Conservation (phyloP, 2,329 filamentous ascomycete species). For the Kalaharituber pfeilii region DNA sequence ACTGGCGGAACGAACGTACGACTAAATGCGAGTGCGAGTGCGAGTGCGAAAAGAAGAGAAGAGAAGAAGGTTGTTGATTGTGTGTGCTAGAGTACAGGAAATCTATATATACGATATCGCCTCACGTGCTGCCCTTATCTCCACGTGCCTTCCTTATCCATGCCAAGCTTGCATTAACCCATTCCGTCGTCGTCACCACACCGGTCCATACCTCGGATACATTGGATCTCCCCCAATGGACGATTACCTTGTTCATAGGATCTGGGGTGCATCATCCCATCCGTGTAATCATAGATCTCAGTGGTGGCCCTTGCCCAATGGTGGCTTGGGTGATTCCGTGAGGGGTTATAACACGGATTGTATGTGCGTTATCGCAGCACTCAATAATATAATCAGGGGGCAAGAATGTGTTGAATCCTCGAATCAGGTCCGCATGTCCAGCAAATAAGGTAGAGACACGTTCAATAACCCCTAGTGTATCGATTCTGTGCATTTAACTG, state of each 20-base stretch:
- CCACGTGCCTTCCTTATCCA: too few relatives aligned
- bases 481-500: too few relatives aligned
- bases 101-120: too few relatives aligned
- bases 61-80: too few relatives aligned
- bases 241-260: constrained; percentile 29
- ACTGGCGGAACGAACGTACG: too few relatives aligned
- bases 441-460: constrained; percentile 90
- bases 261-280: constrained; percentile 27
- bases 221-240: constrained; percentile 26
- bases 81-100: too few relatives aligned
- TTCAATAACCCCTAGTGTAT: constrained; percentile 93
- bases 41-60: too few relatives aligned
- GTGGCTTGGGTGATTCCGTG: constrained; percentile 49
- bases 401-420: constrained; percentile 95
- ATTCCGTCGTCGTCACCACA: too few relatives aligned
- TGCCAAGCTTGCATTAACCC: too few relatives aligned
- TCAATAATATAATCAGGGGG: constrained; percentile 93
- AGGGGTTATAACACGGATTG: constrained; percentile 83
- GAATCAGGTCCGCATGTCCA: constrained; percentile 84
- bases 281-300: constrained; percentile 22
- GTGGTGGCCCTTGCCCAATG: constrained; percentile 23
- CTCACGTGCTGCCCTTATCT: too few relatives aligned
- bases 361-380: constrained; percentile 34
- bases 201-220: constrained; percentile 33
- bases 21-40: too few relatives aligned